Conservation (phyloP, 345 rosid species). For the Eucalyptus camaldulensis region DNA sequence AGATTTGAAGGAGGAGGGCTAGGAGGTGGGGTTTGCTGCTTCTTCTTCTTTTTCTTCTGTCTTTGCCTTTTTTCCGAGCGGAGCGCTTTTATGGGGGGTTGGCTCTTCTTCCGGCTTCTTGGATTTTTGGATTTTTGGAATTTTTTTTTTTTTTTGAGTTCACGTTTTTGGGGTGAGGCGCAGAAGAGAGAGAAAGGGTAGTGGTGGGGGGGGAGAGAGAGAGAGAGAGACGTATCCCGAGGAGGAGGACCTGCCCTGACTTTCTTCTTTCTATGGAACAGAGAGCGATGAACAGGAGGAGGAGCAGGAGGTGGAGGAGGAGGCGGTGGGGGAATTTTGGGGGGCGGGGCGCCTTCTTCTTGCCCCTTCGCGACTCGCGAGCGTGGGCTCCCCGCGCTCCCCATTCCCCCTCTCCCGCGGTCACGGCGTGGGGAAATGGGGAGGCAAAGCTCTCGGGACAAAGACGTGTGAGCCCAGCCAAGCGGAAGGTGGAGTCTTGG, state of each 20-base stretch:
- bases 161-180: not conserved
- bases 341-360: not conserved
- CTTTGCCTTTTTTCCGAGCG: not conserved
- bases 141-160: not conserved
- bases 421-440: not conserved
- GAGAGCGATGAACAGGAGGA: not conserved
- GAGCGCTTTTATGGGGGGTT: not conserved
- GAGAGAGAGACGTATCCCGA: not conserved
- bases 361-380: not conserved
- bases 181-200: not conserved
- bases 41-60: too few species aligned
- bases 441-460: rapidly evolving
- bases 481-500: not conserved
- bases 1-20: not conserved
- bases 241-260: not conserved
- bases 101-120: not conserved
- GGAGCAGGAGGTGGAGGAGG: not conserved
- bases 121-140: not conserved
- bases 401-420: not conserved
- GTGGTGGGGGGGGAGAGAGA: not conserved
- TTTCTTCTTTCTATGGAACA: not conserved
- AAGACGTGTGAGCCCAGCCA: not conserved
- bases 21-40: not conserved
- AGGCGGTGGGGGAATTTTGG: not conserved
- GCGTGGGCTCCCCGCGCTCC: not conserved